phyloP scores from a whole-genome alignment of 805 yeast species.

The Pichia insulana region DNA sequence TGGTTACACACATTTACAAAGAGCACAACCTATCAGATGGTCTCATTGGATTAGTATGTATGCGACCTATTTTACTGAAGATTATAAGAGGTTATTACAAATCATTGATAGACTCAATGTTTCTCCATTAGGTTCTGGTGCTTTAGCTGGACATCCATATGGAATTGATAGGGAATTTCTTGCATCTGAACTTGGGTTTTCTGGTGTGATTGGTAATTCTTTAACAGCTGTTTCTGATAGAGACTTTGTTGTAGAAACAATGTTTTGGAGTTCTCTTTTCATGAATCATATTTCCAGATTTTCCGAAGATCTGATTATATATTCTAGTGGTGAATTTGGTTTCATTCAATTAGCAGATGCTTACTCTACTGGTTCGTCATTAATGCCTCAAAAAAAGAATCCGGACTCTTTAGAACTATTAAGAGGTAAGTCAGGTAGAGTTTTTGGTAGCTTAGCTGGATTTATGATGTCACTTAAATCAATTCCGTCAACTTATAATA shows the following conservation, averaged over 20 bases:
- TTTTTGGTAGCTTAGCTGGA: constrained; percentile 90
- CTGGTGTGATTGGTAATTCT: constrained; percentile 88
- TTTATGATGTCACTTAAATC: constrained; percentile 94
- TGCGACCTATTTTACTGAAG: constrained; percentile 91
- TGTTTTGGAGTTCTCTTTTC: constrained; percentile 92
- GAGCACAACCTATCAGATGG: constrained; percentile 99
- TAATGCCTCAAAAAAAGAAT: constrained; percentile 99
- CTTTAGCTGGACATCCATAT: constrained; percentile 97
- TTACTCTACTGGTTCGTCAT: constrained; percentile 94
- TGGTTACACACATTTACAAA: constrained; percentile 96
- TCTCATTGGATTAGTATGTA: constrained; percentile 93
- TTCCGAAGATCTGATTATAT: constrained; percentile 89
- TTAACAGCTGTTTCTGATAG: constrained; percentile 96
- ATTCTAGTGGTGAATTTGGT: constrained; percentile 96
- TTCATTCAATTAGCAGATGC: constrained; percentile 92
- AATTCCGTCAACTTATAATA: constrained; percentile 96
- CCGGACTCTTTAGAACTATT: constrained; percentile 93
- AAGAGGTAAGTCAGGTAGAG: constrained; percentile 96
- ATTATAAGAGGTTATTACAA: constrained; percentile 75
- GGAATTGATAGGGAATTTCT: constrained; percentile 94
- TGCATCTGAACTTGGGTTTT: constrained; percentile 72
- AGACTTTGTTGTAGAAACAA: constrained; percentile 90
- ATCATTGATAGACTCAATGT: constrained; percentile 73
- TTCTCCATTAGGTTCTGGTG: constrained; percentile 95
- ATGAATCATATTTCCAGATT: constrained; percentile 94